phyloP scores from a whole-genome alignment of 805 yeast genomes.

The Metschnikowia shivogae region DNA sequence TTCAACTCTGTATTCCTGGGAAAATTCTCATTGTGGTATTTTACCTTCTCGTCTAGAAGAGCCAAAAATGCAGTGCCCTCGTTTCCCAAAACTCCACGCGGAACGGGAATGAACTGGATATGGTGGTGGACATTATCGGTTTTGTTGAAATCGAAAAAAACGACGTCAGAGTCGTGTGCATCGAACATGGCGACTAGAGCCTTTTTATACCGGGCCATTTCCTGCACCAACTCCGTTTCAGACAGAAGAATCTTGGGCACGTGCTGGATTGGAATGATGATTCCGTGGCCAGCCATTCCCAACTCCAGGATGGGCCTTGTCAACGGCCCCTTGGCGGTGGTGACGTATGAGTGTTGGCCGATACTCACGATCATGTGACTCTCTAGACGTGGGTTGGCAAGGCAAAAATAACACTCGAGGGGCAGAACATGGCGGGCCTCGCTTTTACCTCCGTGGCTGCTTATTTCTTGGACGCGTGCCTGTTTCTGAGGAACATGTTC shows the following conservation, averaged over 20 bases:
- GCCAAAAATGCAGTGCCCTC: constrained; percentile 36
- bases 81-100: constrained; percentile 31
- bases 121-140: constrained; percentile 68
- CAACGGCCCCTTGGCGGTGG: constrained; percentile 85
- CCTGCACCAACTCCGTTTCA: constrained; percentile 2
- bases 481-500: background rate
- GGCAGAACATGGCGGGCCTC: constrained; percentile 46
- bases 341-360: constrained; percentile 60
- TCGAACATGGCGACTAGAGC: constrained; percentile 49
- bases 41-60: constrained; percentile 41
- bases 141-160: constrained; percentile 69
- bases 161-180: constrained; percentile 41
- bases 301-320: constrained; percentile 46
- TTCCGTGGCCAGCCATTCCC: constrained; percentile 74
- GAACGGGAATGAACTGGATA: constrained; percentile 71
- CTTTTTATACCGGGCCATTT: constrained; percentile 44
- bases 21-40: constrained; percentile 46
- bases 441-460: background rate
- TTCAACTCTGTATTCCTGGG: constrained; percentile 39
- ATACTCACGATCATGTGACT: constrained; percentile 78
- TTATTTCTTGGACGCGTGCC: background rate
- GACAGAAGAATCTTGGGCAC: constrained; percentile 33
- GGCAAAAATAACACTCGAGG: constrained; percentile 72
- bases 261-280: constrained; percentile 78
- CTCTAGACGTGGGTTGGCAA: constrained; percentile 72